A percentile compares a stretch with the other conserved stretches of the same genome.
Conservation (phyloP, 306 rosid genomes). For the Dicorynia guianensis region DNA sequence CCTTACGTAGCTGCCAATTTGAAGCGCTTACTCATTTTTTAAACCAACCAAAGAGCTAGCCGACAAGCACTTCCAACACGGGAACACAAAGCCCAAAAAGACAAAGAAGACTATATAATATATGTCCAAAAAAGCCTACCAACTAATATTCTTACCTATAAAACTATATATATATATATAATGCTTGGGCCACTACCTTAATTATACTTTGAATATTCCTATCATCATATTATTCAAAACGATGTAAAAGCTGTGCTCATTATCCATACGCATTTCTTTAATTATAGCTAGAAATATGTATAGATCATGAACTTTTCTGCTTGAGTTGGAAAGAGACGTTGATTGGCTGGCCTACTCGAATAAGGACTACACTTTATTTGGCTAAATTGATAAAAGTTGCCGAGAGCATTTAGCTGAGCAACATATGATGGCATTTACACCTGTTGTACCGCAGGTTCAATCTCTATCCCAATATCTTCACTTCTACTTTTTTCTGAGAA, state of each 20-base stretch:
- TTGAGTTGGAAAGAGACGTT: conserved; percentile 46
- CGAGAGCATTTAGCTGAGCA: no score
- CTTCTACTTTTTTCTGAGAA: no score
- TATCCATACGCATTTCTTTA: conserved; percentile 25
- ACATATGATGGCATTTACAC: conserved; percentile 29
- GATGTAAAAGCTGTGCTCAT: conserved; percentile 36
- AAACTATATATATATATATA: background rate
- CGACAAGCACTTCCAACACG: conserved; percentile 43
- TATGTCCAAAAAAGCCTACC: conserved; percentile 1
- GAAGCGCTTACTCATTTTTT: conserved; percentile 30
- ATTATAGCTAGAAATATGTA: background rate
- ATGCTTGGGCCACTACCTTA: conserved; percentile 20
- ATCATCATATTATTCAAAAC: conserved; percentile 33
- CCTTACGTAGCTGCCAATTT: conserved; percentile 51
- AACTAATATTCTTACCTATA: conserved; percentile 49
- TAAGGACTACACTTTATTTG: conserved; percentile 24
- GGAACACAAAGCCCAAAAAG: conserved; percentile 45
- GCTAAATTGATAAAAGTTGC: conserved; percentile 32
- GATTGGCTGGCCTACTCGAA: conserved; percentile 51
- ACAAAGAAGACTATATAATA: conserved; percentile 39
- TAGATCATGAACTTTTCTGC: conserved; percentile 46
- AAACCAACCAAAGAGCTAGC: conserved; percentile 9
- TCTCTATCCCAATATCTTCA: no score
- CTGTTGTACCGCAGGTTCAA: conserved; percentile 25
- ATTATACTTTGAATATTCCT: conserved; percentile 54